These are phyloP conservation scores for Leptodermis oblonga DNA, from an alignment of 257 asterid genomes.

Conservation along the genomic window DNA sequence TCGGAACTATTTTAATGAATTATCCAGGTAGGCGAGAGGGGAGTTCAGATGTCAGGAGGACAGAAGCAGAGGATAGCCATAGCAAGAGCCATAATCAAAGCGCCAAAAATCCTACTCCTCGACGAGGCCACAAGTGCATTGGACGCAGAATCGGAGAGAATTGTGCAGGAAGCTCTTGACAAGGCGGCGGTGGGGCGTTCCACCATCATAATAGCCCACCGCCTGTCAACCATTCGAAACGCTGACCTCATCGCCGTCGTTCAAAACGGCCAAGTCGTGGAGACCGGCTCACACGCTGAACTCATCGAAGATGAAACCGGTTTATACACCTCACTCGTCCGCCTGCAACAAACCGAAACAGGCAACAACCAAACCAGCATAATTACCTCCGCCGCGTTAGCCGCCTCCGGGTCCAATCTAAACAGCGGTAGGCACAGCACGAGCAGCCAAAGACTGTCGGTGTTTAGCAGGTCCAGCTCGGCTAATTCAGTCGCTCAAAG, in stretches of 20 bases:
- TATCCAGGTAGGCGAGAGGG: constrained; percentile 88
- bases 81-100: constrained; percentile 78
- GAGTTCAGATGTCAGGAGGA: constrained; percentile 95
- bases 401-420: constrained; percentile 19
- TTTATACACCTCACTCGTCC: constrained; percentile 57
- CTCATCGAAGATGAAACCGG: constrained; percentile 43
- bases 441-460: constrained; percentile 49
- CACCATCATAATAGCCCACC: constrained; percentile 80
- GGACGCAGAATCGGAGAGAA: constrained; percentile 77
- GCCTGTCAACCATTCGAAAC: constrained; percentile 82
- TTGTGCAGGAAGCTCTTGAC: constrained; percentile 85
- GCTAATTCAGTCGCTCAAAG: constrained; percentile 39
- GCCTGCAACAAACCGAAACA: constrained; percentile 56
- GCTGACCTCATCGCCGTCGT: constrained; percentile 77
- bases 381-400: constrained; percentile 6
- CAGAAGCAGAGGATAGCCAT: constrained; percentile 94
- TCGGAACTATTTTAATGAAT: no score
- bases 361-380: constrained; percentile 13
- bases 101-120: constrained; percentile 78
- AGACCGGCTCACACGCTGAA: constrained; percentile 62
- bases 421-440: constrained; percentile 34
- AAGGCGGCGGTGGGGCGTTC: constrained; percentile 79
- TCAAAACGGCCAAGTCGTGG: constrained; percentile 60
- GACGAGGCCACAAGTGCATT: constrained; percentile 98
- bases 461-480: constrained; percentile 57